Conservation (phyloP, 805 yeast species). For the Ogataea dorogensis region DNA sequence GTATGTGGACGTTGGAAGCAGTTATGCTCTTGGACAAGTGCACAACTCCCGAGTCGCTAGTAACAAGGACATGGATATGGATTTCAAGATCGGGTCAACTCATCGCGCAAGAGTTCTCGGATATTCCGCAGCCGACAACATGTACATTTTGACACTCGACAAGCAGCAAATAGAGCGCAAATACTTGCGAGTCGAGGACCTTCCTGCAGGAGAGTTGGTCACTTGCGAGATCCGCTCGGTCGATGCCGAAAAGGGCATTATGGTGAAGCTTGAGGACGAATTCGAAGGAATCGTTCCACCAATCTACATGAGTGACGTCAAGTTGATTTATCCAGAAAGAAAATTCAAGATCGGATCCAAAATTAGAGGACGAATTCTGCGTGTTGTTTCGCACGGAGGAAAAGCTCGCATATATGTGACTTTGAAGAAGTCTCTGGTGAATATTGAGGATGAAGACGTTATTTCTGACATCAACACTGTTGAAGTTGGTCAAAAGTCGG, state of each 20-base stretch:
- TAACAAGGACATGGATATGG: conserved; percentile 42
- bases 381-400: conserved; percentile 42
- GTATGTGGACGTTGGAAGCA: conserved; percentile 56
- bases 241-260: conserved; percentile 62
- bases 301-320: conserved; percentile 78
- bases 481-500: conserved; percentile 48
- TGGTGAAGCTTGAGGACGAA: conserved; percentile 60
- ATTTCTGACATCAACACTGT: conserved; percentile 40
- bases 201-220: conserved; percentile 71
- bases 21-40: conserved; percentile 61
- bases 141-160: conserved; percentile 67
- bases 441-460: conserved; percentile 55
- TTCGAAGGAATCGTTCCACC: conserved; percentile 75
- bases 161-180: conserved; percentile 60
- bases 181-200: conserved; percentile 67
- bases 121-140: conserved; percentile 62
- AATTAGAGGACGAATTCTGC: conserved; percentile 71
- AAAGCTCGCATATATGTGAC: conserved; percentile 59
- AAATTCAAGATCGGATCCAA: conserved; percentile 83
- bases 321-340: conserved; percentile 85
- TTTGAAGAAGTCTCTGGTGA: conserved; percentile 79
- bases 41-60: conserved; percentile 71
- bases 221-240: conserved; percentile 55
- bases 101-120: conserved; percentile 80
- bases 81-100: conserved; percentile 59